Percentiles rank a stretch among this genome's conserved stretches.
Evolutionary conservation across 768 basidiomycete species (phyloP).

Genomic region (Pleurotus citrinopileatus): DNA sequence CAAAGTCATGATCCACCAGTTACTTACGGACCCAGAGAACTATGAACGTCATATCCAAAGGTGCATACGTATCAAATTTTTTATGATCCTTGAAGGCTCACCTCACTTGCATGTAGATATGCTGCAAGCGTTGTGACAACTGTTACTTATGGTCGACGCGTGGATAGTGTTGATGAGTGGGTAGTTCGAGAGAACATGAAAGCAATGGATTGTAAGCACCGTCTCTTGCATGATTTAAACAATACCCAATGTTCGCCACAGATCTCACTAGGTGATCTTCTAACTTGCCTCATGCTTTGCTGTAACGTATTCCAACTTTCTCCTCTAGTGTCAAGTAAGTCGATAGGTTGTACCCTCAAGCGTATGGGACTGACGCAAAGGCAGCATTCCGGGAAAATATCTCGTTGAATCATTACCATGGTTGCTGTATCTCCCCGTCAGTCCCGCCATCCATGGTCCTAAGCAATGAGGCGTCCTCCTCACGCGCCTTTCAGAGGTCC

Average conservation of each 20-base stretch:
- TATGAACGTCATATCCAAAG: conserved; percentile 41
- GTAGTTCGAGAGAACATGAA: conserved; percentile 44
- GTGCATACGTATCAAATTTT: conserved; percentile 14
- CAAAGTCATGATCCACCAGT: conserved; percentile 37
- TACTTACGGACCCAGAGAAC: conserved; percentile 33
- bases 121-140: conserved; percentile 44
- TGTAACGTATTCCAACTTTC: background rate
- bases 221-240: background rate
- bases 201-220: conserved; percentile 37
- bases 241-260: background rate
- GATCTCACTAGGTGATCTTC: conserved; percentile 21
- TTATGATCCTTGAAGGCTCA: background rate
- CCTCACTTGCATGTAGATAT: conserved; percentile 24
- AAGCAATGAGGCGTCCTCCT: too few species aligned
- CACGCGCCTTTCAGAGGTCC: conserved; percentile 26
- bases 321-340: conserved; percentile 17
- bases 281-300: conserved; percentile 2
- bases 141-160: conserved; percentile 40
- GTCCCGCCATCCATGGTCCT: conserved; percentile 2
- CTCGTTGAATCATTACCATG: conserved; percentile 47
- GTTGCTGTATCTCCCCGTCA: conserved; percentile 41
- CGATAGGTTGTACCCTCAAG: too few species aligned
- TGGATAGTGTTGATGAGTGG: conserved; percentile 44
- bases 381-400: conserved; percentile 46
- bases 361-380: too few species aligned